Percentiles rank a stretch among this genome's conserved stretches.
phyloP scores from a whole-genome alignment of 208 protist genomes.

The Wallacemonas sp. region DNA sequence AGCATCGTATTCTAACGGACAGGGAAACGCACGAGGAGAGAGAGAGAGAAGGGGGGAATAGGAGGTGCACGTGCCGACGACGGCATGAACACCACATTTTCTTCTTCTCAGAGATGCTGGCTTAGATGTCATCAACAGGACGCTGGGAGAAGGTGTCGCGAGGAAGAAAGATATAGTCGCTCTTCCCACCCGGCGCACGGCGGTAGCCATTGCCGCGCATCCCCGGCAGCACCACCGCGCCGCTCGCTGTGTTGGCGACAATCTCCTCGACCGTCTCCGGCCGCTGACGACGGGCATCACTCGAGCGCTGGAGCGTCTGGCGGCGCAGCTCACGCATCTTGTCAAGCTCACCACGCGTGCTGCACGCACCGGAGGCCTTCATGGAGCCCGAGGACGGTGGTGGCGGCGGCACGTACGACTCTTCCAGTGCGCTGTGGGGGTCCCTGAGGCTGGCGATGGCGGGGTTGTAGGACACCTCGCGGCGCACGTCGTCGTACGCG shows the following conservation, averaged over 20 bases:
- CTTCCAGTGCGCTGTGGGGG: slow-evolving; percentile 58
- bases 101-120: slow-evolving; percentile 9
- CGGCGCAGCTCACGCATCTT: slow-evolving; percentile 49
- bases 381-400: too few species aligned
- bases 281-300: slow-evolving; percentile 1
- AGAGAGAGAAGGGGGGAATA: too few species aligned
- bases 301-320: slow-evolving; percentile 26
- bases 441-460: slow-evolving; percentile 45
- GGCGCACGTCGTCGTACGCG: slow-evolving; percentile 52
- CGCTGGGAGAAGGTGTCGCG: slow-evolving; percentile 71
- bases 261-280: slow-evolving; percentile 13
- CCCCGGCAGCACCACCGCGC: slow-evolving; percentile 47
- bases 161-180: slow-evolving; percentile 72
- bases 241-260: neutral
- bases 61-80: too few species aligned
- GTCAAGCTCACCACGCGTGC: slow-evolving; percentile 51
- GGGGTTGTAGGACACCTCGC: slow-evolving; percentile 48
- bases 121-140: slow-evolving; percentile 19
- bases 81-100: slow-evolving; percentile 1
- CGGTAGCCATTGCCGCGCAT: slow-evolving; percentile 58
- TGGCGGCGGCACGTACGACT: slow-evolving; percentile 54
- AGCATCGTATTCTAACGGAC: neutral
- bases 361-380: too few species aligned
- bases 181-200: slow-evolving; percentile 35
- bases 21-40: neutral